phyloP scores from a whole-genome alignment of 345 rosid genomes.

The Sapria himalayana region DNA sequence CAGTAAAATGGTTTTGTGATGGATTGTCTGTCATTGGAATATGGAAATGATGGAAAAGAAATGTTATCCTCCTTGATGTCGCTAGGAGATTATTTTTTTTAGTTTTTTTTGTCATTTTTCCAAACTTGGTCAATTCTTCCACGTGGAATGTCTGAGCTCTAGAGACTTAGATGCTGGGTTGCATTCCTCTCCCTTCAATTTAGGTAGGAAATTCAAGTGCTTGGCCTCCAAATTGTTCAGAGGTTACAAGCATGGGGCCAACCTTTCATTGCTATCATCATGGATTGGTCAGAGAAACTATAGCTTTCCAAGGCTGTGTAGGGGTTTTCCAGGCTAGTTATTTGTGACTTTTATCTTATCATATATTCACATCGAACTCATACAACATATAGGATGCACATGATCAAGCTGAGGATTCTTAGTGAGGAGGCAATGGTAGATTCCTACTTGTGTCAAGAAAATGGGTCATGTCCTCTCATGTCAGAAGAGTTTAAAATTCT shows the following conservation, averaged over 20 bases:
- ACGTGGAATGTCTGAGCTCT: no score
- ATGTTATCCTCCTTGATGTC: no score
- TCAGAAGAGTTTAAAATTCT: slow-evolving; percentile 98
- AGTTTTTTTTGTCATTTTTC: no score
- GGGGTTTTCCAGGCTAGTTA: slow-evolving; percentile 76
- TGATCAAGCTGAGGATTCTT: slow-evolving; percentile 67
- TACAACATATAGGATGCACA: slow-evolving; percentile 66
- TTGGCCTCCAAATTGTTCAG: no score
- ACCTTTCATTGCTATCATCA: slow-evolving; percentile 73
- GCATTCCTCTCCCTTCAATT: no score
- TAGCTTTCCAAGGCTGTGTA: slow-evolving; percentile 97
- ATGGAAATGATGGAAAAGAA: no score
- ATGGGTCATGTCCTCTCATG: slow-evolving; percentile 87
- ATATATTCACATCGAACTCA: slow-evolving; percentile 77
- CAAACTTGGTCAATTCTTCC: no score
- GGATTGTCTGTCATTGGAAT: no score
- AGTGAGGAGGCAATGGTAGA: slow-evolving; percentile 35
- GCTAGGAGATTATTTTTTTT: no score
- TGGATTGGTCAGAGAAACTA: slow-evolving; percentile 58
- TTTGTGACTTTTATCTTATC: slow-evolving; percentile 7
- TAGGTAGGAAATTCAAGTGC: no score
- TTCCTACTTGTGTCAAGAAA: slow-evolving; percentile 49
- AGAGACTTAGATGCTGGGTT: no score
- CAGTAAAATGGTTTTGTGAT: no score
- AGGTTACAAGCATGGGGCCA: slow-evolving; percentile 69